A percentile compares a stretch with the other conserved stretches of the same genome.
These are phyloP conservation scores for Dactylis glomerata DNA, from an alignment of 176 grass and related monocot genomes.

Conservation along the genomic window DNA sequence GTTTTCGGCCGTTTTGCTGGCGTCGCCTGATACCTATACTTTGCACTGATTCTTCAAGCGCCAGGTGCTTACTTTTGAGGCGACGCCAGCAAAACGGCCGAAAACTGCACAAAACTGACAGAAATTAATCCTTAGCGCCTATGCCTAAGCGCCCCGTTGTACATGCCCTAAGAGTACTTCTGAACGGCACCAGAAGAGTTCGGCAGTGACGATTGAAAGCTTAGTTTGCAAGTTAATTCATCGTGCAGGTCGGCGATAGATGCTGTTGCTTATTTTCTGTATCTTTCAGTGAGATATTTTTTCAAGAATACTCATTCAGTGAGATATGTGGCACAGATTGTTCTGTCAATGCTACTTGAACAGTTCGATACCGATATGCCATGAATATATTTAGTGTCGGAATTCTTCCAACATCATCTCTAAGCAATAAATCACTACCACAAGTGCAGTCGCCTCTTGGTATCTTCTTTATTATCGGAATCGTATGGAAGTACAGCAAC, in stretches of 20 bases:
- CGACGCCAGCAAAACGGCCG: too few relatives aligned
- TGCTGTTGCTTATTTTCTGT: neutral
- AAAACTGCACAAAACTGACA: too few relatives aligned
- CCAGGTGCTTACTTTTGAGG: too few relatives aligned
- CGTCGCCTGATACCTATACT: too few relatives aligned
- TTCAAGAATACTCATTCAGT: too few relatives aligned
- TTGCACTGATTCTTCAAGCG: too few relatives aligned
- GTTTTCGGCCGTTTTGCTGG: too few relatives aligned
- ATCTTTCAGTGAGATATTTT: conserved; percentile 22
- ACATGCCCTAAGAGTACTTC: neutral
- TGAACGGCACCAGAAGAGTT: neutral
- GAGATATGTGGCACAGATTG: too few relatives aligned
- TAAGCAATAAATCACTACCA: too few relatives aligned
- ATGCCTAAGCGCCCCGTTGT: too few relatives aligned
- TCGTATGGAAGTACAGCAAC: neutral
- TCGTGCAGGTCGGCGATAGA: neutral
- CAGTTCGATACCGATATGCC: neutral
- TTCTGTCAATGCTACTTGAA: neutral
- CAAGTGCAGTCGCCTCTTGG: neutral
- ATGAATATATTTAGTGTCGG: neutral
- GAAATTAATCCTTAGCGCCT: too few relatives aligned
- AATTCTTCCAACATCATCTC: conserved; percentile 14
- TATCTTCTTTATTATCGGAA: neutral
- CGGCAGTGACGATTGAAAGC: too few relatives aligned
- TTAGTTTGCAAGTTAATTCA: neutral